A percentile compares a stretch with the other conserved stretches of the same genome.
phyloP scores from a whole-genome alignment of 2,329 filamentous ascomycete genomes.

The Didymella pomorum region DNA sequence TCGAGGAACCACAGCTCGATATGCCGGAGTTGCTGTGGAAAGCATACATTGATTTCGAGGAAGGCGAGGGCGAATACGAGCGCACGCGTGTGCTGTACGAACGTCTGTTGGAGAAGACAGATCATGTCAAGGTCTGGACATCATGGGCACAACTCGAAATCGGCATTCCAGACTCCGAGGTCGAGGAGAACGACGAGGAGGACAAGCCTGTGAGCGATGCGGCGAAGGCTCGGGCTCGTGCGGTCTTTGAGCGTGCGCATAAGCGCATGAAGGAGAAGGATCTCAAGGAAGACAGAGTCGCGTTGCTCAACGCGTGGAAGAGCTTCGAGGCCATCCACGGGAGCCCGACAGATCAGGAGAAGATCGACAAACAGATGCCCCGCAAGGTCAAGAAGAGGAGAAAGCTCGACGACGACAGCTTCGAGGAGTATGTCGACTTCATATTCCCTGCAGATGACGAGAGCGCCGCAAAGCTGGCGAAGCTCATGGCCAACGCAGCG shows the following conservation, averaged over 20 bases:
- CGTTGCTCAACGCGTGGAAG: conserved; percentile 89
- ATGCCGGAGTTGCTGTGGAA: conserved; percentile 99
- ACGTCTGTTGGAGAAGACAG: conserved; percentile 89
- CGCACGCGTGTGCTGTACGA: conserved; percentile 85
- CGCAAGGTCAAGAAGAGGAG: conserved; percentile 90
- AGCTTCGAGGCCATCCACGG: conserved; percentile 91
- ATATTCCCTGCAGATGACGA: conserved; percentile 96
- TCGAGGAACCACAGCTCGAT: conserved; percentile 82
- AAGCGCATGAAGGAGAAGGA: conserved; percentile 87
- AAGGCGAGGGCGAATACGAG: conserved; percentile 91
- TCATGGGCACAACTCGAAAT: conserved; percentile 99
- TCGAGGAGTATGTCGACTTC: conserved; percentile 97
- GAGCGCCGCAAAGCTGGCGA: conserved; percentile 82
- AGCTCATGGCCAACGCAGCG: conserved; percentile 83
- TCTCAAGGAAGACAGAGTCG: conserved; percentile 91
- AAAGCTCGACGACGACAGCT: conserved; percentile 88
- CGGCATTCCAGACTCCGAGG: conserved; percentile 79
- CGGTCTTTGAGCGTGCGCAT: conserved; percentile 85
- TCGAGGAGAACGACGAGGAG: conserved; percentile 54
- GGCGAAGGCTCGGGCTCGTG: conserved; percentile 82
- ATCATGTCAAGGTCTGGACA: conserved; percentile 99
- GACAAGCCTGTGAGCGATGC: conserved; percentile 75
- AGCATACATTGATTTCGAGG: conserved; percentile 97
- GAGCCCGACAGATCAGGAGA: conserved; percentile 74
- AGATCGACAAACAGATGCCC: conserved; percentile 92